Conservation (phyloP, 1,284 basidiomycete species). For the Cutaneotrichosporon sp. region DNA sequence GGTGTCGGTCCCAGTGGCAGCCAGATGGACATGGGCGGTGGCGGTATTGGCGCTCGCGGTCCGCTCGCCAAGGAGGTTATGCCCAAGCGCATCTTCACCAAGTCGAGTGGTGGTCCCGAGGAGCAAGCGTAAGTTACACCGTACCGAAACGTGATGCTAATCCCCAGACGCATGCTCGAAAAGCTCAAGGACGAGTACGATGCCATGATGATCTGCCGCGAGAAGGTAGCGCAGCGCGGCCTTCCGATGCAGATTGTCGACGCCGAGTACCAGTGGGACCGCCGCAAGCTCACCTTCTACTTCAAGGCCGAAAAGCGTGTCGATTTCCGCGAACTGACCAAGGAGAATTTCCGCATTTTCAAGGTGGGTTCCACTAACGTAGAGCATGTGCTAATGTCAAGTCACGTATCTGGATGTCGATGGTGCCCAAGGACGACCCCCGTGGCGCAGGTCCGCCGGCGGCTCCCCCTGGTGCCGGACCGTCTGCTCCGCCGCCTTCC, state of each 20-base stretch:
- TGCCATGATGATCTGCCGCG: conserved; percentile 83
- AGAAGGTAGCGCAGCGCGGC: conserved; percentile 84
- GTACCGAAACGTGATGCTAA: not conserved
- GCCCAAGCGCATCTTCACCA: conserved; percentile 94
- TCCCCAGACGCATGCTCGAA: conserved; percentile 63
- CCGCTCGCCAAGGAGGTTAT: conserved; percentile 70
- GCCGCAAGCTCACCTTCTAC: conserved; percentile 96
- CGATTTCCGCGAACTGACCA: conserved; percentile 83
- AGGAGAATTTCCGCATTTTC: conserved; percentile 47
- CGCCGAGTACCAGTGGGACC: conserved; percentile 98
- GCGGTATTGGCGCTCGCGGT: conserved; percentile 29
- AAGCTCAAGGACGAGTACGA: conserved; percentile 89
- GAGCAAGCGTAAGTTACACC: conserved; percentile 67
- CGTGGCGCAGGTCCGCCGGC: not conserved
- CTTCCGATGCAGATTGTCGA: conserved; percentile 97
- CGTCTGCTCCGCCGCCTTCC: too few relatives aligned
- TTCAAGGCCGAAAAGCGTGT: conserved; percentile 93
- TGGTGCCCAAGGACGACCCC: conserved; percentile 39
- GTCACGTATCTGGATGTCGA: conserved; percentile 45
- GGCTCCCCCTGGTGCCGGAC: too few relatives aligned
- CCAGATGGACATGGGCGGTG: conserved; percentile 35
- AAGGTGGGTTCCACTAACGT: conserved; percentile 26
- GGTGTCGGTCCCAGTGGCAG: conserved; percentile 39
- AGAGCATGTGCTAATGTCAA: conserved; percentile 8
- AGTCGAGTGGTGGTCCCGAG: conserved; percentile 62